Evolutionary conservation across 139 green algal genomes (phyloP).

Genomic region (Nannochloris sp.): DNA sequence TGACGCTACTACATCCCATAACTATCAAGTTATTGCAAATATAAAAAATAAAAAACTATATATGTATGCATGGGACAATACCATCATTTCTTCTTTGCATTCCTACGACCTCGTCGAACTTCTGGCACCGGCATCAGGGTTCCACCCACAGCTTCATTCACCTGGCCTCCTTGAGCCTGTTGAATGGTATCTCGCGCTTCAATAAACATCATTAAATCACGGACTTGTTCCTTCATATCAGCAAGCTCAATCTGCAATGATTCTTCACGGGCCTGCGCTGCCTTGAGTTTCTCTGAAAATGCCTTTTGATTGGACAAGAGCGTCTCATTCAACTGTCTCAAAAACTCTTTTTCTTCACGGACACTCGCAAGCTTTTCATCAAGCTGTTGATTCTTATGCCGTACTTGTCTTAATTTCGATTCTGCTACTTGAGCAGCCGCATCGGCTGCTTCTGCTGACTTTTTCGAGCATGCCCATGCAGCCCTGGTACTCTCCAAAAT

Average conservation of each 20-base stretch:
- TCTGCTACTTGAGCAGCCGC: slow-evolving; percentile 28
- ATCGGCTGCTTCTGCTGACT: neutral
- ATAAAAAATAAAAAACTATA: slow-evolving; percentile 4
- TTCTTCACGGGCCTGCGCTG: slow-evolving; percentile 31
- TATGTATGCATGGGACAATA: neutral
- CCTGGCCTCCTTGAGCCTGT: neutral
- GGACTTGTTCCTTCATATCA: slow-evolving; percentile 45
- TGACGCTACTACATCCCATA: too few species aligned
- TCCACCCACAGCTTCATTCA: slow-evolving; percentile 36
- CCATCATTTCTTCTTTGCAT: neutral
- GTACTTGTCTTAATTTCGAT: slow-evolving; percentile 27
- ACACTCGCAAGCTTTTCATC: slow-evolving; percentile 1
- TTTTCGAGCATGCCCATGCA: neutral
- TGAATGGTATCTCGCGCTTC: slow-evolving; percentile 53
- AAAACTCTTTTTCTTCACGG: slow-evolving; percentile 73
- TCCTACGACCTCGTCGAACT: neutral
- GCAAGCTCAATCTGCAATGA: slow-evolving; percentile 34
- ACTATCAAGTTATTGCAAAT: slow-evolving; percentile 5
- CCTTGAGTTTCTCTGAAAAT: slow-evolving; percentile 6
- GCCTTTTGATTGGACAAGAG: slow-evolving; percentile 39
- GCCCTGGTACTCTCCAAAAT: slow-evolving; percentile 18
- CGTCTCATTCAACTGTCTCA: slow-evolving; percentile 58
- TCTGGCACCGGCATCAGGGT: slow-evolving; percentile 25
- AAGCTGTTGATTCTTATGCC: slow-evolving; percentile 49
- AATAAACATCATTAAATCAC: slow-evolving; percentile 74